Evolutionary conservation across 2,329 filamentous ascomycete species (phyloP), one percentile per base, ranked within the genome.

Genomic region (Neonectria neomacrospora): DNA sequence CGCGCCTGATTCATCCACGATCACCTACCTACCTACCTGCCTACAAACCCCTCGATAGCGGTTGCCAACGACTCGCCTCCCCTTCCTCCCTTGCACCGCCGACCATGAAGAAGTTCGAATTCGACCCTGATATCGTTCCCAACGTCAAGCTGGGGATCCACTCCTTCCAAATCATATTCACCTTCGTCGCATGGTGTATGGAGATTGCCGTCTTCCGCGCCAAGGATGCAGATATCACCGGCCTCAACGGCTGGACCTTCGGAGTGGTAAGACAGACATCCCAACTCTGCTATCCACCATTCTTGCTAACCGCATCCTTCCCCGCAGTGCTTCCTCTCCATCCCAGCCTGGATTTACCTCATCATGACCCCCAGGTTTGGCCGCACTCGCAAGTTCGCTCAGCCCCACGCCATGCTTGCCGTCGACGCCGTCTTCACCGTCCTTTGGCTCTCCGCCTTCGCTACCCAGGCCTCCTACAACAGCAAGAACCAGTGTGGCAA

Each of bases 371-470:
- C 88, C 44, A 83, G 88, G 56, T 91, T 87, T 75, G 82, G 83
- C 51, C 84, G 88, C 66, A 89, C 89, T 5, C 83, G 86, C 58
- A 86, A 82, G 66, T 81, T 88, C 56, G 89, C 88, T 54, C 81
- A 90, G 62, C 87, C 88, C 3, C 85, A 88, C 68, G 88, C 82
- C 64, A 88, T 91, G 82, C 78, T 87, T 23, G 79, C 77, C 9
- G 80, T 90, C 32, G 89, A 91, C 72, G 77, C 76, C n/a, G 41
- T 88, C 61, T 89, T 84, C 73, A 79, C 80, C 72, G 75, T 91
- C 67, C 78, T 91, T 65, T 91, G 89, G 88, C 80, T 91, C 45
- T 89, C 88, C 3, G 89, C 85, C 18, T 91, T 91, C 73, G 85
- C 89, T 30, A 84, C 86, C 18, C 87, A 91, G 73, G 88, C 89